Evolutionary conservation across 2,329 filamentous ascomycete genomes (phyloP), one percentile per base, ranked within the genome.

Genomic region (Alternaria atra): DNA sequence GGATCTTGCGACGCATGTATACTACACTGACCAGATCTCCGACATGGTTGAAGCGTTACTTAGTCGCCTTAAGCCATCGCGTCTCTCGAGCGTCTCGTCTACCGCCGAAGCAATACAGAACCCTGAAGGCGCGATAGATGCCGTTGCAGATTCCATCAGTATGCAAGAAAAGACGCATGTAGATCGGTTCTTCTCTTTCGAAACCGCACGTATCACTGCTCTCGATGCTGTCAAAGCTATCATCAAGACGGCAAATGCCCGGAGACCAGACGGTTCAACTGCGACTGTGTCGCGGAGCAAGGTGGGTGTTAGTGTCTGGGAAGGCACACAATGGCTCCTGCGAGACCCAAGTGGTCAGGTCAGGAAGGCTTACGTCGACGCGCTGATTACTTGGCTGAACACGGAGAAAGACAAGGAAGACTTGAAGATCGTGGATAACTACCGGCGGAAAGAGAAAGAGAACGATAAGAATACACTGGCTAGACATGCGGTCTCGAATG

Each of bases 11-110:
- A 97, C 92, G 0, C 95, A 99, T 74, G 90, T 97, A 32, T 99
- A 99, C 82, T 99, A 99, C 76, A 92, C 92, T 2, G 94, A 98
- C 70, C 95, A 99, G 78, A 92, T 98, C 56, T 89, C 91, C 1
- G 95, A 99, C 78, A 97, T 98, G 93, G 89, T 97, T 52, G 86
- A 89, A 20, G 89, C 92, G 0, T 90, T 98, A 44, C 81, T 98
- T 15, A 82, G 87, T 30, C 90, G 93, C 20, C 84, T 98, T 30
- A 95, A 91, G 77, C 92, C 93, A 3, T 81, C 83, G 10, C 73
- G 77, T 17, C 68, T 72, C 39, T 81, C 84, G 3, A 80, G 81
- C 15, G 76, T 82, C 13, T 73, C 83, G 5, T 78, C 77, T 43
- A 73, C 79, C 13, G 81, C 81, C 5, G 80, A 82, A 32, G 84